Base-by-base conservation (phyloP, 2,329 filamentous ascomycete genomes). In the Ophiostoma australiae region DNA sequence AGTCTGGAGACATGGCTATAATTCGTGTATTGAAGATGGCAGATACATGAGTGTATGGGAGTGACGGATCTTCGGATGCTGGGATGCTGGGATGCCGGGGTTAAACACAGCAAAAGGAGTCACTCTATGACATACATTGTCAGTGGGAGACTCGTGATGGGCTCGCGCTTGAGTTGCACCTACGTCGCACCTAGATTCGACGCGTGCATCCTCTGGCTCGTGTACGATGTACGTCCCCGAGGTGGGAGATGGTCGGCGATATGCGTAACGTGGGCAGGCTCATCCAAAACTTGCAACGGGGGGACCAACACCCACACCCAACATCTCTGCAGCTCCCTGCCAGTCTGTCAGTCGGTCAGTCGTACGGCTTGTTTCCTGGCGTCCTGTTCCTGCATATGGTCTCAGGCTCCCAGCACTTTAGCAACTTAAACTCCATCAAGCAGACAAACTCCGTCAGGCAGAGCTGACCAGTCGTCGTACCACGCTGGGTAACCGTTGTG, bases 181-280 rank as follows among this genome's bases (percentile, higher is more conserved):
- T 58, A n/a, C 13, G 17, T 20, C 13, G 31, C 20, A 33, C 33
- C 15, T 66, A 35, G 63, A 37, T 39, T 33, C 27, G 58, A 66
- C 31, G 20, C 33, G 33, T n/a, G 33, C 33, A 39, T n/a, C 35
- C 7, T 48, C 15, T 44, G 41, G 41, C 41, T 11, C 41, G 13
- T 66, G 61, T 39, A 39, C 37, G 27, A 31, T 31, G 39, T 41
- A 39, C 33, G 20, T 66, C 33, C 63, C 63, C 20, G 63, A 66
- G 37, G 13, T 17, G 52, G 8, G 52, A 31, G 63, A 66, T 66
- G 33, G 63, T 66, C 63, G 63, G 33, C 63, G 63, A 66, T 33
- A 17, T 66, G 63, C 35, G 63, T 39, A 66, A 66, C 63, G 20
- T 37, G 17, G 33, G 23, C 35, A 11, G n/a, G 6, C 52, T 55